A percentile compares a stretch with the other conserved stretches of the same genome.
Conservation (phyloP, 352 stramenopile species). For the Phytopythium chamaehyphon region DNA sequence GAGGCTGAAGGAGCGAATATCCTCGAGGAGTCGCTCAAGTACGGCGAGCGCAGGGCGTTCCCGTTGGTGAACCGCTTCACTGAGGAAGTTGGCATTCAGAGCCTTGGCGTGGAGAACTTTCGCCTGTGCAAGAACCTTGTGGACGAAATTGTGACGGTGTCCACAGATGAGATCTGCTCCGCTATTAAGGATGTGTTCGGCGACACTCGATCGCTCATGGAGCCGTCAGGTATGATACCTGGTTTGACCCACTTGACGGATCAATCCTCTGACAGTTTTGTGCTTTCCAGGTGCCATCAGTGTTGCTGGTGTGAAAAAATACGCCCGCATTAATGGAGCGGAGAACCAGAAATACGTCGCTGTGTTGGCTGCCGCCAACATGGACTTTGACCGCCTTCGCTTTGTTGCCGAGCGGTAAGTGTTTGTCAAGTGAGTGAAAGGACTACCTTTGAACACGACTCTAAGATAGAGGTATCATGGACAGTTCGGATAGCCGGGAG, state of each 20-base stretch:
- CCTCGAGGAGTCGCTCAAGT: conserved; percentile 89
- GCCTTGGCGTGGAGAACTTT: conserved; percentile 94
- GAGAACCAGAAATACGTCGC: conserved; percentile 89
- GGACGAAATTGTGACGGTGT: conserved; percentile 96
- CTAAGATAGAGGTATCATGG: conserved; percentile 1
- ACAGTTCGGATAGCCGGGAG: conserved; percentile 92
- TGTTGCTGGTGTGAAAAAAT: conserved; percentile 96
- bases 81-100: conserved; percentile 95
- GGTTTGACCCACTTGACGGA: not conserved
- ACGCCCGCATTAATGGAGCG: conserved; percentile 52
- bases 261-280: not conserved
- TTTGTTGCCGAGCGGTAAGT: conserved; percentile 87
- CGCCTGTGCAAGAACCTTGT: conserved; percentile 92
- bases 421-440: no score
- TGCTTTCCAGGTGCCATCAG: conserved; percentile 85
- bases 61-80: conserved; percentile 95
- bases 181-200: conserved; percentile 93
- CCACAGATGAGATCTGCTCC: conserved; percentile 94
- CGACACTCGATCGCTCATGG: conserved; percentile 94
- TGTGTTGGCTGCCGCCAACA: conserved; percentile 97
- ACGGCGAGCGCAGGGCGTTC: conserved; percentile 87
- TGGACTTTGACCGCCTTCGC: conserved; percentile 99
- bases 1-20: conserved; percentile 94
- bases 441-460: no score
- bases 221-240: conserved; percentile 64